phyloP scores from a whole-genome alignment of 2,329 filamentous ascomycete species.

The Colletotrichum phormii region DNA sequence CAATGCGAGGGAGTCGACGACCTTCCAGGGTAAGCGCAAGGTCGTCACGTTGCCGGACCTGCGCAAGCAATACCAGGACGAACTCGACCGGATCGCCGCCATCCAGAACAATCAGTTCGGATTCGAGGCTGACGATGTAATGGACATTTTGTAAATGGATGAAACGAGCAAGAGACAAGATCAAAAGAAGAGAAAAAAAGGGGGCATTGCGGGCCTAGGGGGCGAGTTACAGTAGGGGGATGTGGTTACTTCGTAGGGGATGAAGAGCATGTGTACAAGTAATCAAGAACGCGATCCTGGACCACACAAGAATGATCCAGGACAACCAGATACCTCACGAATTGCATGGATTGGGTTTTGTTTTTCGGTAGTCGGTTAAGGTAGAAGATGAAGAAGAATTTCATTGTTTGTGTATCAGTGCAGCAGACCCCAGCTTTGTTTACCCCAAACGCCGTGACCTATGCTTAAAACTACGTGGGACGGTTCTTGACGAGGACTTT shows the following conservation, averaged over 20 bases:
- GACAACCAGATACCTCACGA: constrained; percentile 38
- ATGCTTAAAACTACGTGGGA: constrained; percentile 50
- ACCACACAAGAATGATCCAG: constrained; percentile 15
- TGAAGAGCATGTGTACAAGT: constrained; percentile 33
- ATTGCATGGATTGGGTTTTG: constrained; percentile 36
- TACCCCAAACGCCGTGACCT: constrained; percentile 51
- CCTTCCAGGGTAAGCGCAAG: constrained; percentile 67
- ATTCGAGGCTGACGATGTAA: constrained; percentile 67
- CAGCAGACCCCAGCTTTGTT: constrained; percentile 40
- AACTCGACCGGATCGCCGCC: constrained; percentile 88
- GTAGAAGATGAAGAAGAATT: constrained; percentile 34
- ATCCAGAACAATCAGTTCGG: constrained; percentile 93
- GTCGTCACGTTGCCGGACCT: constrained; percentile 89
- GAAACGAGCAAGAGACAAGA: neutral
- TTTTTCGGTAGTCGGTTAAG: constrained; percentile 41
- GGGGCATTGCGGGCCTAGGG: constrained; percentile 23
- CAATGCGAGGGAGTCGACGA: constrained; percentile 27
- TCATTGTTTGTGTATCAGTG: constrained; percentile 39
- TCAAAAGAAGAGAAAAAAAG: constrained; percentile 17
- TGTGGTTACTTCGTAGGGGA: constrained; percentile 2
- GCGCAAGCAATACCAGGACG: constrained; percentile 87
- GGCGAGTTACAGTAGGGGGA: constrained; percentile 11
- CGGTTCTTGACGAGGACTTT: constrained; percentile 7
- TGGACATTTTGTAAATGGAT: constrained; percentile 59
- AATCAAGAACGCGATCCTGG: constrained; percentile 17